phyloP scores from a whole-genome alignment of 345 rosid species.

The Acer campestre region DNA sequence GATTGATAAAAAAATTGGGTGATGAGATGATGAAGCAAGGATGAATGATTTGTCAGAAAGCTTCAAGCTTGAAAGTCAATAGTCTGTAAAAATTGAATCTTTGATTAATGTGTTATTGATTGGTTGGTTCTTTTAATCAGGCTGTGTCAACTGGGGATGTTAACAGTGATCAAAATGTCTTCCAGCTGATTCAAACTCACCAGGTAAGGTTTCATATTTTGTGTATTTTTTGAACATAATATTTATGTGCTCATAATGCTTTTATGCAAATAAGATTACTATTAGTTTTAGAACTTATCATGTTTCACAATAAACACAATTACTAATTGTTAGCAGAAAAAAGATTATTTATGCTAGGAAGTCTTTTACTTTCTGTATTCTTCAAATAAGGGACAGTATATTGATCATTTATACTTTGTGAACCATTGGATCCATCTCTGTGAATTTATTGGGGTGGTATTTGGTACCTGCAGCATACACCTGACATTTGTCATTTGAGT shows the following conservation, averaged over 20 bases:
- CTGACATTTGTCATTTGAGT: neutral
- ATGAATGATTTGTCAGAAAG: neutral
- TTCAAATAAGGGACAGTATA: neutral
- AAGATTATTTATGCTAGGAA: neutral
- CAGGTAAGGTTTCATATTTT: conserved; percentile 46
- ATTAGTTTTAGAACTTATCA: neutral
- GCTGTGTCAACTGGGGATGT: conserved; percentile 58
- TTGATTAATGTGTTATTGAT: neutral
- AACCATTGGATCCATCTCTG: neutral
- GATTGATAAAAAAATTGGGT: no score
- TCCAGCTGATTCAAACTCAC: conserved; percentile 76
- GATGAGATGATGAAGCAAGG: neutral
- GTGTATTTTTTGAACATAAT: neutral
- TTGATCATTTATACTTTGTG: neutral
- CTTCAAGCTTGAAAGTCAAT: neutral
- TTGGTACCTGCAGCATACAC: neutral
- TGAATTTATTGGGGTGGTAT: neutral
- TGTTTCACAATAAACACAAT: neutral
- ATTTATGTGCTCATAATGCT: neutral
- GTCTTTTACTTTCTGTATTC: neutral
- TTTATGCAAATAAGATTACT: neutral
- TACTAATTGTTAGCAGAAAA: neutral
- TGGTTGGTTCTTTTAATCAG: conserved; percentile 39
- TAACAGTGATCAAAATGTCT: conserved; percentile 46
- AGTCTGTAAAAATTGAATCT: neutral